phyloP scores from a whole-genome alignment of 495 filamentous ascomycete genomes.

The Aspergillus campestris region DNA sequence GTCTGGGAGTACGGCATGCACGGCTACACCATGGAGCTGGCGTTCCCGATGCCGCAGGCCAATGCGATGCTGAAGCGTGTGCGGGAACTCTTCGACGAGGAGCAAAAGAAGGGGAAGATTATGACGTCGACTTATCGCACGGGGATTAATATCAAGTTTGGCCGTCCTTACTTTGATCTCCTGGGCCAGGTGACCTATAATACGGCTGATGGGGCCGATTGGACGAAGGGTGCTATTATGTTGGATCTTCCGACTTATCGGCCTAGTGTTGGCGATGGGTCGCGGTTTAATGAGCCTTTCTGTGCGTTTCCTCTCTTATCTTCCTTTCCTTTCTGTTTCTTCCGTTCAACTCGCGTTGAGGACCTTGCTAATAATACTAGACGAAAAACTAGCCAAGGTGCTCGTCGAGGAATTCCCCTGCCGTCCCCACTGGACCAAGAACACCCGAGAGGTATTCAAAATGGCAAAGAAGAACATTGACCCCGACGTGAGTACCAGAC shows the following conservation, averaged over 20 bases:
- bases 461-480: constrained; percentile 6
- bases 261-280: constrained; percentile 2
- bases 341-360: not conserved
- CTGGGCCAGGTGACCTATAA: constrained; percentile 9
- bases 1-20: constrained; percentile 9
- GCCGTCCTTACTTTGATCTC: constrained; percentile 8
- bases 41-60: constrained; percentile 4
- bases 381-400: constrained; percentile 1
- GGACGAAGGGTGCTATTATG: constrained; percentile 8
- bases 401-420: constrained; percentile 8
- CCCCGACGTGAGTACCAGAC: constrained; percentile 2
- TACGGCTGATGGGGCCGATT: constrained; percentile 9
- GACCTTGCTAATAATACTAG: not conserved
- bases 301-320: not conserved
- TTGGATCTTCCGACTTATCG: constrained; percentile 9
- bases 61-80: constrained; percentile 4
- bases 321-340: too few species aligned
- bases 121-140: constrained; percentile 10
- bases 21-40: constrained; percentile 7
- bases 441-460: constrained; percentile 6
- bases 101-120: constrained; percentile 1
- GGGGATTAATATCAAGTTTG: constrained; percentile 11
- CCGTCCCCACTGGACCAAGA: constrained; percentile 11
- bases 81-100: constrained; percentile 6
- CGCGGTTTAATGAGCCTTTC: constrained; percentile 6